Evolutionary conservation across 176 grass and related monocot genomes (phyloP).

Genomic region (Carex cristatella): DNA sequence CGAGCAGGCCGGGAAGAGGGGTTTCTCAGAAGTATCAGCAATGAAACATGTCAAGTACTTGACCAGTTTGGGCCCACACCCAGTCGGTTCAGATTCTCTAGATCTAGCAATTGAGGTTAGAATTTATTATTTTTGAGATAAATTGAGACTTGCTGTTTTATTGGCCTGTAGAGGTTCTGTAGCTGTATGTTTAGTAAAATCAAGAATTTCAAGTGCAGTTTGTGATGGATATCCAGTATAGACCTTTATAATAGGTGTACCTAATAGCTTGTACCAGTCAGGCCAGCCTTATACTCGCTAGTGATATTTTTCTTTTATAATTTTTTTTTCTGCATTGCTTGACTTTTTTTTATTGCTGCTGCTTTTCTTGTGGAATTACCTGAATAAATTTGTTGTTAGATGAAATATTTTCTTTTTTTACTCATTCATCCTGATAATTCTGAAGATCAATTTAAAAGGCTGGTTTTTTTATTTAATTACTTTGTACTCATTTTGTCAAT

Average conservation of each 20-base stretch:
- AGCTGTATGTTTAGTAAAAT: not conserved
- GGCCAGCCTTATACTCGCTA: not conserved
- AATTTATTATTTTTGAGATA: not conserved
- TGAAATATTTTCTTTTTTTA: not conserved
- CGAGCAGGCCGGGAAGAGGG: constrained; percentile 69
- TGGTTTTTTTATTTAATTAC: not conserved
- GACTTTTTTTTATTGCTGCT: not conserved
- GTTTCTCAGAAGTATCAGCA: constrained; percentile 81
- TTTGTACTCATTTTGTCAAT: not conserved
- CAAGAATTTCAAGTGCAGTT: not conserved
- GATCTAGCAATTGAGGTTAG: constrained; percentile 75
- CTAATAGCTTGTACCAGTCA: not conserved
- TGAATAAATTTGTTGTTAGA: not conserved
- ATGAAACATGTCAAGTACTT: constrained; percentile 78
- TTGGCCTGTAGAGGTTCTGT: not conserved
- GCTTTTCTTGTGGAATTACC: not conserved
- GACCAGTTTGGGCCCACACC: constrained; percentile 77
- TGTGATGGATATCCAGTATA: not conserved
- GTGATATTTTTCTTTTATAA: not conserved
- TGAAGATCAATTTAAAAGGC: not conserved
- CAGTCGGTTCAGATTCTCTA: constrained; percentile 81
- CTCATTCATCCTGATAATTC: not conserved
- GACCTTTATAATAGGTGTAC: not conserved
- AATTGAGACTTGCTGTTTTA: not conserved
- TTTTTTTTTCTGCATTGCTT: not conserved